Evolutionary conservation across 768 basidiomycete species (phyloP).

Genomic region (Hericium coralloides): DNA sequence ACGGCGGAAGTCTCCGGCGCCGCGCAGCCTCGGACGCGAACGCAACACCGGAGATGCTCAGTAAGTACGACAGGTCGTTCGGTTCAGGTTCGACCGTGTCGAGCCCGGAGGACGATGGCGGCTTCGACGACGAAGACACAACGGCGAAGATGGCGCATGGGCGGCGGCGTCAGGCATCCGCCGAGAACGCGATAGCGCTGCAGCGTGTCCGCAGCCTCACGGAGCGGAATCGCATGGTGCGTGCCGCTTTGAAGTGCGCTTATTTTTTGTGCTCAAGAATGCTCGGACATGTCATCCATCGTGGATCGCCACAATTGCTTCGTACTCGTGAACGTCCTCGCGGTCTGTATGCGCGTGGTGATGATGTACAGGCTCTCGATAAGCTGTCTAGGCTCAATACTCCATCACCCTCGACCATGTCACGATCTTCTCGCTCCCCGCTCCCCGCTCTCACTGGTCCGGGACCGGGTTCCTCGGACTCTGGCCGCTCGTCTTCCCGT

Average conservation of each 20-base stretch:
- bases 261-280: neutral
- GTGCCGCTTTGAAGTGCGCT: constrained; percentile 22
- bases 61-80: constrained; percentile 27
- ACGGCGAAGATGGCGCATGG: constrained; percentile 39
- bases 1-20: constrained; percentile 31
- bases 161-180: constrained; percentile 24
- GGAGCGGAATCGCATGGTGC: constrained; percentile 65
- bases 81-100: constrained; percentile 17
- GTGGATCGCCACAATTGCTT: neutral
- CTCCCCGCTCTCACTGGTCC: constrained; percentile 21
- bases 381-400: constrained; percentile 56
- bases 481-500: constrained; percentile 24
- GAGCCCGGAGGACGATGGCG: constrained; percentile 36
- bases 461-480: constrained; percentile 21
- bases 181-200: constrained; percentile 49
- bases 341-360: neutral
- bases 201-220: constrained; percentile 64
- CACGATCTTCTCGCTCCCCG: constrained; percentile 29
- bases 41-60: constrained; percentile 28
- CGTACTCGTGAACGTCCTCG: too few relatives aligned
- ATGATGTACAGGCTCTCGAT: constrained; percentile 6
- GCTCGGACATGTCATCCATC: neutral
- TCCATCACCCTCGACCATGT: constrained; percentile 36
- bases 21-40: constrained; percentile 22
- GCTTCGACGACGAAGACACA: constrained; percentile 51